Evolutionary conservation across 257 asterid species (phyloP).

Genomic region (Solanum dulcamara): DNA sequence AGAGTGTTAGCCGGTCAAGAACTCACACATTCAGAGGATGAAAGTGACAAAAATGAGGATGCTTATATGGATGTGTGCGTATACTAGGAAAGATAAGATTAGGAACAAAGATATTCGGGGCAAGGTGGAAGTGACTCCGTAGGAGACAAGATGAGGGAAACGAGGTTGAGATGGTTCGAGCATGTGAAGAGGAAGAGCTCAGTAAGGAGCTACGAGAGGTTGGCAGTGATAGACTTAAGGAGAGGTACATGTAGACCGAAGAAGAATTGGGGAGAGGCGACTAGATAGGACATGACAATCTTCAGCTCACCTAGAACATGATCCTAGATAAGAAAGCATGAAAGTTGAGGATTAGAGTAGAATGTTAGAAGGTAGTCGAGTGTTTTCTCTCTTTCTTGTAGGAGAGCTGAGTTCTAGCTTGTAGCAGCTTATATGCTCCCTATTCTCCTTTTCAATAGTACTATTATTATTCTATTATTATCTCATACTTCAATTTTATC

Average conservation of each 20-base stretch:
- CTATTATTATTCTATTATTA: neutral
- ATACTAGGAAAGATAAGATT: neutral
- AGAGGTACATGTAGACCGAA: neutral
- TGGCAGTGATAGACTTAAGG: neutral
- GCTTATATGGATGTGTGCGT: neutral
- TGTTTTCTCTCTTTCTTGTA: neutral
- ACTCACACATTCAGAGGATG: neutral
- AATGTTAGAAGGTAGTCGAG: neutral
- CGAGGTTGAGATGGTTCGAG: neutral
- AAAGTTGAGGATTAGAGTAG: neutral
- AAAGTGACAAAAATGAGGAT: accelerated
- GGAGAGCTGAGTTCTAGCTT: neutral
- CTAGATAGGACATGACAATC: neutral
- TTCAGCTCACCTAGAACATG: neutral
- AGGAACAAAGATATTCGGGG: neutral
- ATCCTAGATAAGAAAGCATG: neutral
- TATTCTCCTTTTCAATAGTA: neutral
- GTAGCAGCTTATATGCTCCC: neutral
- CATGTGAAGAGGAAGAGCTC: neutral
- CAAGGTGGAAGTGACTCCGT: neutral
- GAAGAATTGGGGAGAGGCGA: neutral
- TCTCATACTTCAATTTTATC: neutral
- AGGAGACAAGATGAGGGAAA: neutral
- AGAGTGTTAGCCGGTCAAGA: neutral
- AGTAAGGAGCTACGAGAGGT: neutral